Base-by-base conservation (phyloP, 1,139 yeast species). In the Candida labiduridarum region DNA sequence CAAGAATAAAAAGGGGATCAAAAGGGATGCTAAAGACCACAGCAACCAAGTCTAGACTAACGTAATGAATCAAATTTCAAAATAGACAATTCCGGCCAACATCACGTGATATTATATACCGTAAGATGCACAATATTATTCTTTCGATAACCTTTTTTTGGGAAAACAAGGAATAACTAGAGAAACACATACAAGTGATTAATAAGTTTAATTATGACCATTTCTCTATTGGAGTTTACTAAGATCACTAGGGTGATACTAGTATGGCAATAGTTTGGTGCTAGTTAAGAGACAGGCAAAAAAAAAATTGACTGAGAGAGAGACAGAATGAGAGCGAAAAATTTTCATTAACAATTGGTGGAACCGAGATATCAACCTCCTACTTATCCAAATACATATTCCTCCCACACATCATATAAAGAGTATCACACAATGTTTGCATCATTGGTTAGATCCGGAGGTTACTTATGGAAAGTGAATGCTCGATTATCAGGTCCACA, bases 401-500 rank as follows among this genome's bases (percentile, higher is more conserved):
- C 29, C 4, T 19, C 29, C 29, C 29, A 25, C 29, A 25, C 29
- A 25, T 2, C 29, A 25, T 4, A 25, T 9, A 25, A 8, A 25
- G 29, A 39, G 16, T 29, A 9, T n/a, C 25, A 39, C 27, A 18
- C 7, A 45, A 89, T 89, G 96, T 84, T 89, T 63, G 72, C 86
- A 30, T 73, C 96, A 12, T 69, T 77, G 52, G 77, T 82, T 35
- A 69, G 81, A 12, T 68, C 85, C 45, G 96, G 98, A 50, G 98
- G 98, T 30, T 82, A 90, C 61, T 74, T 92, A 50, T 92, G 97
- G 97, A 84, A 80, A 57, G 81, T 77, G 44, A 71, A 77, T 2
- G 74, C 79, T 72, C 83, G 96, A 60, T 78, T 94, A 80, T 89
- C 97, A 5, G 73, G 77, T 42, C 83, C 82, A 15, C 97, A 92